Evolutionary conservation across 441 rosid genomes (phyloP), one percentile per base, ranked within the genome.

Genomic region (Pelargonium myrrhifolium): DNA sequence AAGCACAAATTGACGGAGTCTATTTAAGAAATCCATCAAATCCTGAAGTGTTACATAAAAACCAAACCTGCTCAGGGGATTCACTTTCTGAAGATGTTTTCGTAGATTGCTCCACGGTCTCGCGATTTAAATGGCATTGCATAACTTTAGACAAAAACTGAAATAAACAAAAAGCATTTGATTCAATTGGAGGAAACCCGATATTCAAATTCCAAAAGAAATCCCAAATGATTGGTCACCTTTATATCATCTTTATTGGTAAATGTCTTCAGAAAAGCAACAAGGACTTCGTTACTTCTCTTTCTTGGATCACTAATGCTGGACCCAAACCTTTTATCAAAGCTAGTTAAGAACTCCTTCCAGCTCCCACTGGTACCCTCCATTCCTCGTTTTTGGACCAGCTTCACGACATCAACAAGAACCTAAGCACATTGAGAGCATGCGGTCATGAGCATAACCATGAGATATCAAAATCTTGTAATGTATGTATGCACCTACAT

Each of bases 291-390:
- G 45, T 47, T 81, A 62, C 86, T 22, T 66, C 93, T 85, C 79
- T 73, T 85, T 1, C 88, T 68, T 3, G 99, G 97, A 74, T 93
- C 99, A 76, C 96, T 89, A 63, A 91, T 45, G 68, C 78, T 74
- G 47, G 87, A 71, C 28, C 97, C 99, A 1, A 84, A 24, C 66
- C 79, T 81, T 51, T 63, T 76, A 69, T 93, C 99, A 31, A 82
- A 22, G 60, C 42, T 60, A 24, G 83, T 79, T 18, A 93, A 70
- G 71, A 93, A 93, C 0, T 85, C 92, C 74, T 91, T 89, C 99
- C 99, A 93, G 21, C 71, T 79, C 65, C 97, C 99, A 1, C 78
- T 67, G 0, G 68, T 64, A 3, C 99, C 97, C 71, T 75, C 60
- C 76, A 83, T 68, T 9, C 84, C 81, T 67, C 83, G 78, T 64